Conservation (phyloP, 2,329 filamentous ascomycete genomes). For the Colletotrichum zoysiae region DNA sequence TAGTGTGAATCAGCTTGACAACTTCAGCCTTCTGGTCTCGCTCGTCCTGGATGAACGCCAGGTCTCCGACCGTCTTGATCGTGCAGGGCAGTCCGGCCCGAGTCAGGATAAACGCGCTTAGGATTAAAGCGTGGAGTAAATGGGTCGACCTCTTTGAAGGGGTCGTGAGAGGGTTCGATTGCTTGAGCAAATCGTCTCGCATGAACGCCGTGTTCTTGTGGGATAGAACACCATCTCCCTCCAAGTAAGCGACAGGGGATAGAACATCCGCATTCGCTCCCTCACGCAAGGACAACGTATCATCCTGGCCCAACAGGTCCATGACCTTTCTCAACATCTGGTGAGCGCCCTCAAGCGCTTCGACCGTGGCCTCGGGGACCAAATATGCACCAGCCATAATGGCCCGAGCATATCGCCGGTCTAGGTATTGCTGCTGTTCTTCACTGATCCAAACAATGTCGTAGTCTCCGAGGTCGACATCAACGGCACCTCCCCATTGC, state of each 20-base stretch:
- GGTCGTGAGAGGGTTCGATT: conserved; percentile 74
- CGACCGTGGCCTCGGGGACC: conserved; percentile 69
- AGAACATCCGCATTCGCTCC: conserved; percentile 62
- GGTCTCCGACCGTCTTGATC: conserved; percentile 68
- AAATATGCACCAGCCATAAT: conserved; percentile 77
- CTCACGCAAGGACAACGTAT: conserved; percentile 64
- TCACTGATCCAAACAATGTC: conserved; percentile 70
- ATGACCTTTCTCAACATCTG: conserved; percentile 70
- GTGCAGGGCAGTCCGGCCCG: conserved; percentile 63
- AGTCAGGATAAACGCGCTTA: conserved; percentile 70
- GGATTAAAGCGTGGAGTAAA: conserved; percentile 73
- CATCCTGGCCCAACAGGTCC: conserved; percentile 70
- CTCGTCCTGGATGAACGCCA: conserved; percentile 73
- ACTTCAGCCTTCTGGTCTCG: conserved; percentile 74
- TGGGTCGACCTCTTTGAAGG: conserved; percentile 67
- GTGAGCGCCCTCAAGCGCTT: conserved; percentile 72
- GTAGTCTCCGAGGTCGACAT: conserved; percentile 76
- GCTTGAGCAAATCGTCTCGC: conserved; percentile 66
- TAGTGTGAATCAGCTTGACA: conserved; percentile 67
- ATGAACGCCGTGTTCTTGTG: conserved; percentile 59
- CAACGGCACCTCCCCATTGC: conserved; percentile 80
- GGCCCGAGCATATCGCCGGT: conserved; percentile 75
- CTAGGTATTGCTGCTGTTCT: conserved; percentile 69
- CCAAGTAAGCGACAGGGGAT: conserved; percentile 50
- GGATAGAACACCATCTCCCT: conserved; percentile 51